A percentile compares a stretch with the other conserved stretches of the same genome.
Evolutionary conservation across 169 alveolate species (phyloP).

Genomic region (Perkinsus olseni): DNA sequence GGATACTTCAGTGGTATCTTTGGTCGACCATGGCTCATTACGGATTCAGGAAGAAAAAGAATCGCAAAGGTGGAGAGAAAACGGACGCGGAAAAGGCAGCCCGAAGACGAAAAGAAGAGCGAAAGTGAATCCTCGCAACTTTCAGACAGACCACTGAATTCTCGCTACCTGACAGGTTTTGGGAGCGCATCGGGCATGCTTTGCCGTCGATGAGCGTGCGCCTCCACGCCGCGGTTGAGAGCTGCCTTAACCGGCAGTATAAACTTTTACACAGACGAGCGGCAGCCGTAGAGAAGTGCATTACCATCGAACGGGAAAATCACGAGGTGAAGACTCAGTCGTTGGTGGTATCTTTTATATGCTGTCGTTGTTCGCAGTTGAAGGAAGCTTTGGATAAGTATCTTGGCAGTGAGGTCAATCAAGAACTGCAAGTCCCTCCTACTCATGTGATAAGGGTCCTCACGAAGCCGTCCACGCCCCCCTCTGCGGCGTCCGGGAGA

Average conservation of each 20-base stretch:
- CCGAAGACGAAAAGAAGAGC: not conserved
- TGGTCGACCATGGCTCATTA: no score
- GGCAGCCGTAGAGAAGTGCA: not conserved
- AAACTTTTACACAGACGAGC: not conserved
- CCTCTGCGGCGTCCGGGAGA: not conserved
- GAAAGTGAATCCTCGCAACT: no score
- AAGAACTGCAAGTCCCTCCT: conserved; percentile 34
- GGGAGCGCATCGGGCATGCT: conserved; percentile 9
- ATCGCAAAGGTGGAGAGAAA: not conserved
- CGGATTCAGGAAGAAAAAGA: not conserved
- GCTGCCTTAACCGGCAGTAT: not conserved
- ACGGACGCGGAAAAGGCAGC: not conserved
- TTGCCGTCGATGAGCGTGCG: conserved; percentile 10
- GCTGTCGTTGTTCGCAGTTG: not conserved
- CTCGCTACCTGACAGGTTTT: not conserved
- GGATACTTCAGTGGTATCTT: no score
- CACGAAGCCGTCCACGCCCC: not conserved
- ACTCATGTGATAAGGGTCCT: conserved; percentile 12
- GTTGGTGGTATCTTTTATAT: not conserved
- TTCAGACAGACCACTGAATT: no score
- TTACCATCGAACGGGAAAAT: not conserved
- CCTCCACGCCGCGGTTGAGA: not conserved
- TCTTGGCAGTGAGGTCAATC: conserved; percentile 31
- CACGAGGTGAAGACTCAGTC: not conserved
- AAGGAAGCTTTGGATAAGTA: conserved; percentile 20